Percentiles rank a stretch among this genome's conserved stretches.
Conservation (phyloP, 2,329 filamentous ascomycete genomes). For the Escovopsis sp. region DNA sequence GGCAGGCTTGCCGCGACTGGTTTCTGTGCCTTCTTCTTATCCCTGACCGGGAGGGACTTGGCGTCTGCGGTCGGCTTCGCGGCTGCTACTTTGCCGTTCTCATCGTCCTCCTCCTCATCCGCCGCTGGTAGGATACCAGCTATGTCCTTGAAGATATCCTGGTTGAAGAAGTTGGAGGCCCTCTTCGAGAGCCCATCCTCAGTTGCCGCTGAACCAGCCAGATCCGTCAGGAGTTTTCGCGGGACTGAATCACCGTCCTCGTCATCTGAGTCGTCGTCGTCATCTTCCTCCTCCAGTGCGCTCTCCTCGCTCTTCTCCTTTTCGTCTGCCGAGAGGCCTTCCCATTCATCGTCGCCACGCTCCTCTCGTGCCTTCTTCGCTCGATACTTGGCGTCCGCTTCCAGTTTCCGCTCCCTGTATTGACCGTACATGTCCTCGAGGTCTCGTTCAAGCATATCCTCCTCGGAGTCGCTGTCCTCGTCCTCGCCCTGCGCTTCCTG, state of each 20-base stretch:
- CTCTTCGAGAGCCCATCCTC: conserved; percentile 55
- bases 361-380: conserved; percentile 79
- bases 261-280: conserved; percentile 18
- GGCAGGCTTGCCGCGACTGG: neutral
- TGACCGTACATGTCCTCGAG: conserved; percentile 78
- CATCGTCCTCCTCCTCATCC: conserved; percentile 22
- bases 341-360: conserved; percentile 78
- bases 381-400: conserved; percentile 71
- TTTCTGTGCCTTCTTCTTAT: neutral
- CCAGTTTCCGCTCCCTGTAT: conserved; percentile 68
- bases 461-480: conserved; percentile 60
- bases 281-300: conserved; percentile 38
- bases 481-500: conserved; percentile 39
- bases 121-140: conserved; percentile 46
- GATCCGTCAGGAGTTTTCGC: conserved; percentile 20
- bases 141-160: conserved; percentile 85
- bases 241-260: conserved; percentile 15
- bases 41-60: neutral
- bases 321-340: conserved; percentile 63
- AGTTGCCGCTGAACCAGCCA: conserved; percentile 28
- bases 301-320: conserved; percentile 34
- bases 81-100: conserved; percentile 8
- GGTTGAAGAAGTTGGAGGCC: conserved; percentile 80
- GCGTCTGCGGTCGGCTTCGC: neutral
- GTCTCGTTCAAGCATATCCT: conserved; percentile 68